Percentiles rank a stretch among this genome's conserved stretches.
Conservation (phyloP, 2,329 filamentous ascomycete genomes). For the Myriosclerotinia curreyana region DNA sequence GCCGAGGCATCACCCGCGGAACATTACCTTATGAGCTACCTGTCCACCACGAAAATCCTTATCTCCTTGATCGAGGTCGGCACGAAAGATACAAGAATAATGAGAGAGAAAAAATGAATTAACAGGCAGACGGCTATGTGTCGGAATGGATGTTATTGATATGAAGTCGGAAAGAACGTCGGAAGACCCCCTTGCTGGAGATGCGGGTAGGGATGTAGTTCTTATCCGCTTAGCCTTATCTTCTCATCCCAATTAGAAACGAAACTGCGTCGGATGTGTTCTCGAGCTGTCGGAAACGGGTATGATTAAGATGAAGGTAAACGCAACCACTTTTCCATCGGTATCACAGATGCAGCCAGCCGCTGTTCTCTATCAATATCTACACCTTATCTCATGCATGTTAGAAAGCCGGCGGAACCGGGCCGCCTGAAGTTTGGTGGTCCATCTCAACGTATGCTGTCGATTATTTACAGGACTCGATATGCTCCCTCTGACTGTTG, state of each 20-base stretch:
- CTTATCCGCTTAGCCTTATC: neutral
- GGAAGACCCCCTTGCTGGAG: neutral
- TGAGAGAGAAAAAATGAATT: neutral
- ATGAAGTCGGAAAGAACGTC: conserved; percentile 4
- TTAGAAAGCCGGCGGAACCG: neutral
- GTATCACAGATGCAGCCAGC: neutral
- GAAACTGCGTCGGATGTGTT: neutral
- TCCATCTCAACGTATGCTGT: neutral
- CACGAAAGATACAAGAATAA: neutral
- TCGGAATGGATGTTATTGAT: conserved; percentile 6
- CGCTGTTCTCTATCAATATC: neutral
- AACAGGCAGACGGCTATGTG: neutral
- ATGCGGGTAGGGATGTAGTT: neutral
- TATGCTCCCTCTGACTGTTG: neutral
- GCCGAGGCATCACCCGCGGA: conserved; percentile 6
- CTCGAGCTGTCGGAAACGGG: neutral
- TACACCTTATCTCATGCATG: neutral
- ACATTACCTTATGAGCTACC: neutral
- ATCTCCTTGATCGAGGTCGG: neutral
- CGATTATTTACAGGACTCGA: neutral
- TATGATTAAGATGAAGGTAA: neutral
- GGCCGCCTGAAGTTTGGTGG: neutral
- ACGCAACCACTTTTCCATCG: neutral
- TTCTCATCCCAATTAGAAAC: neutral
- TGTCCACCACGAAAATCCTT: no score